Conservation (phyloP, 192 early-diverging fungal genomes). For the Geosiphon pyriformis region DNA sequence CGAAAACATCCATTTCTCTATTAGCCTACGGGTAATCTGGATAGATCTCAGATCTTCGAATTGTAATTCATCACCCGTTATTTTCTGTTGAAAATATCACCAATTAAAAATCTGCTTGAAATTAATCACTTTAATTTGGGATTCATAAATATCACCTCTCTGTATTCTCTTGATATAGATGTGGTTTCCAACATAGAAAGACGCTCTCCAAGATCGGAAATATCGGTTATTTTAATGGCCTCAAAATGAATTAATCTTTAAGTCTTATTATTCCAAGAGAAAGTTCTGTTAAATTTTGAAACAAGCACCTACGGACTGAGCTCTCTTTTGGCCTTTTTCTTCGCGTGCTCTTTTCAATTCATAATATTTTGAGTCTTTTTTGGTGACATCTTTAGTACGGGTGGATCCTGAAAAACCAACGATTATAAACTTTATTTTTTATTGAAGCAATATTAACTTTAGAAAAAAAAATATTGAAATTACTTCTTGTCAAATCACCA, state of each 20-base stretch:
- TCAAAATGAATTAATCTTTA: no score
- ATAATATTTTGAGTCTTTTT: slow-evolving; percentile 36
- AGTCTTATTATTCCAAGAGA: no score
- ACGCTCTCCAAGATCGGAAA: background rate
- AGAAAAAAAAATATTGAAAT: background rate
- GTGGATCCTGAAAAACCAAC: slow-evolving; percentile 39
- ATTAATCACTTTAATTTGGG: background rate
- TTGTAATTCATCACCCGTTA: slow-evolving; percentile 39
- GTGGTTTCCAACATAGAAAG: background rate
- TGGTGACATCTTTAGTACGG: slow-evolving; percentile 40
- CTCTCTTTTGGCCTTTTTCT: slow-evolving; percentile 36
- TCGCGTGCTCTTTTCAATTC: slow-evolving; percentile 57
- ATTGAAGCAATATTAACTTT: background rate
- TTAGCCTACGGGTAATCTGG: slow-evolving; percentile 54
- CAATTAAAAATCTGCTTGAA: background rate
- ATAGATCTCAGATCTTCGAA: slow-evolving; percentile 62
- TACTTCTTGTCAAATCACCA: slow-evolving; percentile 5
- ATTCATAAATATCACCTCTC: background rate
- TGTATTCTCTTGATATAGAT: background rate
- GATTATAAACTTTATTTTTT: background rate
- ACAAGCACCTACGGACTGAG: background rate
- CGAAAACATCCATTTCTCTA: slow-evolving; percentile 69
- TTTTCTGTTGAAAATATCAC: background rate
- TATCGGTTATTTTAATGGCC: background rate
- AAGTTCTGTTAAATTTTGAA: no score